Evolutionary conservation across 768 basidiomycete genomes (phyloP), one percentile per base, ranked within the genome.

Genomic region (Kwoniella europaea): DNA sequence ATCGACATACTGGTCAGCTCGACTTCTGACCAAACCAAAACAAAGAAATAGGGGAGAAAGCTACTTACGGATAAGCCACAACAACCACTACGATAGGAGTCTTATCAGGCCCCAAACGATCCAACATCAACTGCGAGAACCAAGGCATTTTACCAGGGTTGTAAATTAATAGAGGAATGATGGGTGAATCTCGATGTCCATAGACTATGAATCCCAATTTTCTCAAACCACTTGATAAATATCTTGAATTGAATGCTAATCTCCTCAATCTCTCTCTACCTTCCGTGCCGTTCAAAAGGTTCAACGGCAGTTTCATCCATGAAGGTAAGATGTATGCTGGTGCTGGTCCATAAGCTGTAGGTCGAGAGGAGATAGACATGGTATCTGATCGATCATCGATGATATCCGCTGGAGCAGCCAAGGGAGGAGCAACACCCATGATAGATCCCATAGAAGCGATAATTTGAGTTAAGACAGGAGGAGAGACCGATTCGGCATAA

Each of bases 191-290:
- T 44, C 90, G 88, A 83, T 92, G 90, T 0, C 96, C 96, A 78
- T 94, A 97, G 6, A 92, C 92, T 86, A 99, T 96, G 87, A 99
- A 99, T 0, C 97, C 97, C 43, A 99, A 89, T 79, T 93, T 95
- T 76, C 88, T 86, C 66, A 99, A 87, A 1, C 90, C 96, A 5
- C 88, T 88, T 73, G 91, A 90, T 60, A 99, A 90, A 85, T 98
- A 99, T 22, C 94, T 89, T 18, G 92, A 88, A 86, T 98, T 98
- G 88, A 99, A 99, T 0, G 95, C 94, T 50, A 99, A 87, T 22
- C 97, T 89, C 50, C 90, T 89, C 5, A 98, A 86, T 29, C 97
- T 90, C 74, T 88, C 88, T 43, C 86, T 85, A 13, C 97, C 96
- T 84, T 98, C 95, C 0, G 87, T 85, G 42, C 97, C 96, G 35